Evolutionary conservation across 192 early-diverging fungal genomes (phyloP).

Genomic region (Mortierella hygrophila): DNA sequence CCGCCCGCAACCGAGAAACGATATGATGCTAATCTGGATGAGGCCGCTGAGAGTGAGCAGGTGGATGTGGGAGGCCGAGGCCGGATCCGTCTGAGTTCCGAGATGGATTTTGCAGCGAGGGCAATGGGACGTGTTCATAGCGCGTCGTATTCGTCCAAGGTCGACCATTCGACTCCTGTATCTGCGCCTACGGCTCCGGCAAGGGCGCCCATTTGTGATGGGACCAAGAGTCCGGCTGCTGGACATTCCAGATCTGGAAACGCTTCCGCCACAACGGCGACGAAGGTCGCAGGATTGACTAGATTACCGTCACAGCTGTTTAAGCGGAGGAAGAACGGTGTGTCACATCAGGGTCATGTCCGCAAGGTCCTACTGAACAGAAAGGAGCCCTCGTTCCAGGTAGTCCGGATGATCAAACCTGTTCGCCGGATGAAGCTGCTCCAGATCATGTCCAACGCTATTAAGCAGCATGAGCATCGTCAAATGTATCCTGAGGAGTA

Average conservation of each 20-base stretch:
- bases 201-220: not conserved
- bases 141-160: conserved; percentile 27
- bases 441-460: conserved; percentile 51
- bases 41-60: conserved; percentile 13
- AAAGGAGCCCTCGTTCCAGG: conserved; percentile 24
- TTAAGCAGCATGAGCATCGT: conserved; percentile 24
- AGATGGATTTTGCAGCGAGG: conserved; percentile 24
- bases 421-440: conserved; percentile 45
- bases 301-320: conserved; percentile 23
- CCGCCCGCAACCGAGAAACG: conserved; percentile 30
- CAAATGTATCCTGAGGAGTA: not conserved
- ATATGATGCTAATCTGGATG: not conserved
- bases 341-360: not conserved
- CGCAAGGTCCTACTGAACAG: not conserved
- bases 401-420: conserved; percentile 52
- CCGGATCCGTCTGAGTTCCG: conserved; percentile 11
- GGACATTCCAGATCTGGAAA: not conserved
- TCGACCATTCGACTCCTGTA: not conserved
- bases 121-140: conserved; percentile 32
- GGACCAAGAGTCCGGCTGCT: not conserved
- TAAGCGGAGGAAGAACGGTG: conserved; percentile 16
- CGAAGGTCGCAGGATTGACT: not conserved
- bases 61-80: conserved; percentile 38
- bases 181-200: not conserved
- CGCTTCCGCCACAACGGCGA: not conserved